phyloP scores from a whole-genome alignment of 371 early-diverging fungal species.

The Apophysomyces trapeziformis region DNA sequence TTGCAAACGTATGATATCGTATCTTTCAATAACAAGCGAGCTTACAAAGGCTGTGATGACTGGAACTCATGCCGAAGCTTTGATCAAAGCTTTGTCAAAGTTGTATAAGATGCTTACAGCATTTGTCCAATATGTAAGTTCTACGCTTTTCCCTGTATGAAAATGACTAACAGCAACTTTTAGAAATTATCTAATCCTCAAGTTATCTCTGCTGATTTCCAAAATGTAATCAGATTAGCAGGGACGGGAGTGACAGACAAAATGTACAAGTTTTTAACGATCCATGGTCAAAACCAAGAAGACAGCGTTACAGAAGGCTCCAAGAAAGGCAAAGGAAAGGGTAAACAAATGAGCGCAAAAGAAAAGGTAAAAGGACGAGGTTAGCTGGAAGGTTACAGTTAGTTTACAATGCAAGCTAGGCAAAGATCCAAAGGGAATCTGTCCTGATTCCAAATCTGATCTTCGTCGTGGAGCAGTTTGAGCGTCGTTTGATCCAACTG shows the following conservation, averaged over 20 bases:
- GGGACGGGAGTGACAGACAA: constrained; percentile 44
- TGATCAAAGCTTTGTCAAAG: constrained; percentile 46
- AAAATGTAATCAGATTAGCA: constrained; percentile 34
- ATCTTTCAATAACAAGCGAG: constrained; percentile 33
- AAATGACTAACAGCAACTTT: background rate
- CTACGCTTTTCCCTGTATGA: background rate
- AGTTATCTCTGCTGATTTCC: constrained; percentile 36
- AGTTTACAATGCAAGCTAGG: constrained; percentile 25
- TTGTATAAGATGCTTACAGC: constrained; percentile 45
- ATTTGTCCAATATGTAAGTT: constrained; percentile 54
- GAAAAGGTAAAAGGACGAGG: constrained; percentile 25
- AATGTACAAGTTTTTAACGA: constrained; percentile 55
- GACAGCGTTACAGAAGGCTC: background rate
- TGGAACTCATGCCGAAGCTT: constrained; percentile 40
- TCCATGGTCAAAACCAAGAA: constrained; percentile 40
- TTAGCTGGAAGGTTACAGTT: constrained; percentile 21
- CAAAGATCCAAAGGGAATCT: constrained; percentile 64
- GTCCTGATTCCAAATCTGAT: constrained; percentile 68
- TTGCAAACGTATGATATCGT: constrained; percentile 30
- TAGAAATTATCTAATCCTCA: constrained; percentile 43
- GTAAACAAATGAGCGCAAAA: constrained; percentile 17
- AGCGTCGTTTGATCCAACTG: constrained; percentile 66
- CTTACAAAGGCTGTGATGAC: constrained; percentile 36
- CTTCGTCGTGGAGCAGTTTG: constrained; percentile 72
- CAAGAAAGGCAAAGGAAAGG: constrained; percentile 19